Evolutionary conservation across 768 basidiomycete species (phyloP).

Genomic region (Boletus rubropictus): DNA sequence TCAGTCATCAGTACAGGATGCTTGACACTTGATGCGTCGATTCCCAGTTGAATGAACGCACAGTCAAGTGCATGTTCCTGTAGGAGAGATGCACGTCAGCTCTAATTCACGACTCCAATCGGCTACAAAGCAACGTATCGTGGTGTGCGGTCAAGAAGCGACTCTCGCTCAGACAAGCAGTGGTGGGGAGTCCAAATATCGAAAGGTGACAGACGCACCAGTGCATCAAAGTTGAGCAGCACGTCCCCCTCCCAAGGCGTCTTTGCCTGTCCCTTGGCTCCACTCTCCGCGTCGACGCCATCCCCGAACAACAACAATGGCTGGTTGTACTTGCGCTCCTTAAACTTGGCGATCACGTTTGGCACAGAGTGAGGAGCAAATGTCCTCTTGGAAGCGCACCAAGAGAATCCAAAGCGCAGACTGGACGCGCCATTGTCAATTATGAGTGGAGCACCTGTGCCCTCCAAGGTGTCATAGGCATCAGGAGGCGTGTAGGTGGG

Average conservation of each 20-base stretch:
- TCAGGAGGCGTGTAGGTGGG: conserved; percentile 36
- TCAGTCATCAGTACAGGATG: conserved; percentile 96
- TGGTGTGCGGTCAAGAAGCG: conserved; percentile 4
- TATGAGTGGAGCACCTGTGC: conserved; percentile 57
- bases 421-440: conserved; percentile 87
- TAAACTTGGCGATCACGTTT: conserved; percentile 81
- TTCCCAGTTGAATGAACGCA: conserved; percentile 80
- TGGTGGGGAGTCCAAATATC: neutral
- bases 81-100: conserved; percentile 23
- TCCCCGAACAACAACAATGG: conserved; percentile 85
- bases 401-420: conserved; percentile 80
- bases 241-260: conserved; percentile 95
- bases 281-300: conserved; percentile 81
- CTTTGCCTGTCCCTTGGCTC: conserved; percentile 69
- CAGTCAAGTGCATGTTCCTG: conserved; percentile 96
- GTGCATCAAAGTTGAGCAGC: conserved; percentile 82
- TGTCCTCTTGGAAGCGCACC: conserved; percentile 2
- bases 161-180: neutral
- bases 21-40: conserved; percentile 67
- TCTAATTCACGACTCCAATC: neutral
- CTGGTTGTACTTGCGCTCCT: conserved; percentile 80
- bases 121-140: neutral
- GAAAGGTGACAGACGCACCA: conserved; percentile 52
- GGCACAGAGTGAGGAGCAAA: conserved; percentile 50
- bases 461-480: conserved; percentile 49